Evolutionary conservation across 345 rosid species (phyloP).

Genomic region (Eucalyptus sideroxylon): DNA sequence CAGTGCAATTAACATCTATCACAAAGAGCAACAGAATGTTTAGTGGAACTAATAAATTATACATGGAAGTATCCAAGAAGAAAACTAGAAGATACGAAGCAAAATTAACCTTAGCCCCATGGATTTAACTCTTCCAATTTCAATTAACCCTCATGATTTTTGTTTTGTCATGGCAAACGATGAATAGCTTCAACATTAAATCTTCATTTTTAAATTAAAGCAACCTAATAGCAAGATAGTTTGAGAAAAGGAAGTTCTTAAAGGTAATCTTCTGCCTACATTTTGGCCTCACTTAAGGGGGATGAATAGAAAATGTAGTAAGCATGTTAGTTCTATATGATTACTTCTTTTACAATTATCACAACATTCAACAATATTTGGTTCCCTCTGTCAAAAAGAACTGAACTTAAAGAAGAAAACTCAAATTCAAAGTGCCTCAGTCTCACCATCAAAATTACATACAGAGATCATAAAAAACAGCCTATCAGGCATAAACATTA

Average conservation of each 20-base stretch:
- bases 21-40: background rate
- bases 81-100: background rate
- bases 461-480: background rate
- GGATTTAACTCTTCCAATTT: background rate
- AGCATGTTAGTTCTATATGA: background rate
- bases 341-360: background rate
- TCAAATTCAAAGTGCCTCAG: background rate
- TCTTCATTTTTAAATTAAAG: background rate
- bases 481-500: background rate
- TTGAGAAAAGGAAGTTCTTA: background rate
- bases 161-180: background rate
- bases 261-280: background rate
- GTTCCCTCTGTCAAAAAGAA: background rate
- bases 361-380: background rate
- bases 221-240: background rate
- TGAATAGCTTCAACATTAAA: background rate
- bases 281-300: background rate
- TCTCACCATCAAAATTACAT: background rate
- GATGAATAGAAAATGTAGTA: background rate
- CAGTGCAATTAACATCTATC: background rate
- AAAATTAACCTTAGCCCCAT: background rate
- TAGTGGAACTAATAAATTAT: background rate
- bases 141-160: background rate
- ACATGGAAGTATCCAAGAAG: background rate
- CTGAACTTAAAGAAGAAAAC: background rate